Evolutionary conservation across 139 green algal genomes (phyloP), one percentile per base, ranked within the genome.

Genomic region (Coccomyxa sp.): DNA sequence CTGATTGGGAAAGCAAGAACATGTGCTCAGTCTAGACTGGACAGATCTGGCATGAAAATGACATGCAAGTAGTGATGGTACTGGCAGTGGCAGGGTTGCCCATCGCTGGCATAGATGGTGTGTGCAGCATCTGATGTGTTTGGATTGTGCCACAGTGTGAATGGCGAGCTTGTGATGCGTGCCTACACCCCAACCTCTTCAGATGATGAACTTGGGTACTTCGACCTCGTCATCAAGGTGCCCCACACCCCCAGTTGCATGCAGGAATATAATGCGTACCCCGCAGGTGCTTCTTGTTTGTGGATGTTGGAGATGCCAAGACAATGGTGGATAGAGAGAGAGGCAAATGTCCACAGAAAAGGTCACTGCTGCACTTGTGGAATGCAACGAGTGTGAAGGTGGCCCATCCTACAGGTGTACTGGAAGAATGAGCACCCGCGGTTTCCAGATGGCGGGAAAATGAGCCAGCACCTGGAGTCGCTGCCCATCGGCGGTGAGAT

Each of bases 221-320:
- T 99, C 77, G 97, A 99, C 86, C 91, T 99, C 79, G 92, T 99
- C 13, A 91, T 99, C 83, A 99, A 99, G 93, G 89, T 80, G 31
- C 21, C 25, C 74, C 38, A 51, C 38, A 51, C 38, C 38, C 38
- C 38, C 38, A 25, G 3, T 75, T 75, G 67, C 67, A 30, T 75
- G 67, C 25, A 75, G 67, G 9, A 75, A 30, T 10, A 51, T 7
- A 51, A 51, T 7, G 38, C 38, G 7, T 51, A 51, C 38, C 38
- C 38, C 38, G 38, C 38, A 25, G 67, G 67, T 75, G 67, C 25
- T 13, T 75, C 67, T 75, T 75, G 67, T 75, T 10, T 51, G 38
- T 51, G 38, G 38, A 51, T 51, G 7, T 51, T 51, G 38, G 38
- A 51, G 38, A 11, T 51, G 38, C 3, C 3, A 51, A 51, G 3